Evolutionary conservation across 345 rosid species (phyloP), one percentile per base, ranked within the genome.

Genomic region (Dimocarpus longan): DNA sequence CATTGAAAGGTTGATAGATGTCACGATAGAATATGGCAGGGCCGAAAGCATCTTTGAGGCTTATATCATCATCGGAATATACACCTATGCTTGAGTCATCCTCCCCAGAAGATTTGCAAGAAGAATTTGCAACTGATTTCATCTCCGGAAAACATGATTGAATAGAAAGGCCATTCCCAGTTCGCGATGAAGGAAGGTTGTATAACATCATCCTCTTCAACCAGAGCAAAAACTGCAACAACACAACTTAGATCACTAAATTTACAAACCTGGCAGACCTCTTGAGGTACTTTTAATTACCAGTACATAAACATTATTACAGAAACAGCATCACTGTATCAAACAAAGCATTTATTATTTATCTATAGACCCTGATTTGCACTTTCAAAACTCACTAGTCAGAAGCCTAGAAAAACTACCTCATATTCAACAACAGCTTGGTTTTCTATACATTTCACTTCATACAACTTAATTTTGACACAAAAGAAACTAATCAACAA

Each of bases 91-190:
- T 77, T 24, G 11, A 32, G 18, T 68, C 59, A 65, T 75, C 62
- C 28, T 48, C 78, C 26, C 62, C 44, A 44, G 5, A 24, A 56
- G 73, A 68, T 68, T 39, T 43, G 74, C 66, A 66, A 21, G 68
- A 43, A 1, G 80, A 77, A 54, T 69, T 60, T 7, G 57, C 16
- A 24, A 68, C 32, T 2, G 80, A 77, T 76, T 67, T 77, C 6
- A 67, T 77, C 63, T 77, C 80, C 1, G 80, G 80, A 46, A 77
- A 77, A 43, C 80, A 77, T 15, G 80, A 6, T 11, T 77, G 74
- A 42, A 77, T 42, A 26, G 80, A 77, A 59, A 77, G 74, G 12
- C 68, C 74, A 19, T 57, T 77, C 56, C 68, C 60, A 26, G 46
- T 12, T 56, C 15, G 67, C 8, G 56, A 18, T 5, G 74, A 56